Conservation (phyloP, 441 rosid species). For the Pelargonium australe region DNA sequence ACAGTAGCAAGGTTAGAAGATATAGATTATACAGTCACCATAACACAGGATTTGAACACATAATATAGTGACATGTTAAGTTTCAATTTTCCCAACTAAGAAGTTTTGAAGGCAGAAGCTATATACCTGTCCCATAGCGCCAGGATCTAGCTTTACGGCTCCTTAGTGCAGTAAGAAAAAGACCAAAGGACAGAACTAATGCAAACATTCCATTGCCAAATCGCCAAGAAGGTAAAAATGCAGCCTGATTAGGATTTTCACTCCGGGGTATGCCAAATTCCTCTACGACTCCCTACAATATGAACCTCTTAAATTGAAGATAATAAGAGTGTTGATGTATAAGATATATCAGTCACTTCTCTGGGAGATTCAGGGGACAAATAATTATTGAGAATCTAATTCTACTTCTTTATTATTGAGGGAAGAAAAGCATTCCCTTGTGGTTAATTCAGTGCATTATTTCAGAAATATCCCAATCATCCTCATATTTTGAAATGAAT, state of each 20-base stretch:
- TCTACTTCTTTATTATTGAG: too few species aligned
- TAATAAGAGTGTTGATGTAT: neutral
- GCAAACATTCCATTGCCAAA: conserved; percentile 87
- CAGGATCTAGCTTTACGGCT: conserved; percentile 81
- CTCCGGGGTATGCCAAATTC: conserved; percentile 63
- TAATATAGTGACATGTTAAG: neutral
- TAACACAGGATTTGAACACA: neutral
- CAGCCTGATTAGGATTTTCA: conserved; percentile 48
- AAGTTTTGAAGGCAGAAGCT: conserved; percentile 7
- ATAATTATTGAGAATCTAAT: too few species aligned
- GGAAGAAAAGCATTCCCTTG: neutral
- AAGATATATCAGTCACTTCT: neutral
- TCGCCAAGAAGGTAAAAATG: conserved; percentile 63
- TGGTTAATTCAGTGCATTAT: too few species aligned
- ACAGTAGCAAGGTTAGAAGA: neutral
- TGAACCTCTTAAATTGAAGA: conserved; percentile 14
- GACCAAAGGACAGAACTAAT: conserved; percentile 63
- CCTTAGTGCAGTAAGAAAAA: conserved; percentile 56
- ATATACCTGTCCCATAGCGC: conserved; percentile 68
- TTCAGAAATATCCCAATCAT: conserved; percentile 13
- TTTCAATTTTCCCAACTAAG: neutral
- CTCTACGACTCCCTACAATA: conserved; percentile 60
- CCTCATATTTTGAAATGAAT: conserved; percentile 3
- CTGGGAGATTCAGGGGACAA: neutral
- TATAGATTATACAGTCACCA: neutral